A percentile compares a stretch with the other conserved stretches of the same genome.
phyloP scores from a whole-genome alignment of 495 filamentous ascomycete species.

The Hypomontagnella submonticulosa region DNA sequence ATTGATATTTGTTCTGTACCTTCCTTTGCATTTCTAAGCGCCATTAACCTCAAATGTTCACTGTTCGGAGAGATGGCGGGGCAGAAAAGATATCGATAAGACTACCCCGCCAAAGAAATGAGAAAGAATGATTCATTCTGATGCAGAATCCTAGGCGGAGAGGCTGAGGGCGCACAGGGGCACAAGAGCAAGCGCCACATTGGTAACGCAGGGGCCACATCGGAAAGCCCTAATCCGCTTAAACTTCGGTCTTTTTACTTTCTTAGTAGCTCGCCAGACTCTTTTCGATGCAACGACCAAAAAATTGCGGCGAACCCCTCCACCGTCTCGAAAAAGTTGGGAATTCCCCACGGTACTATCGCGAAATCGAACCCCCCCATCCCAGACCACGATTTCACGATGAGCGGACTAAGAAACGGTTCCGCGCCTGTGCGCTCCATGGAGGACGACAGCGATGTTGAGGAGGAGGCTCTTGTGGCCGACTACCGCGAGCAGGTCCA shows the following conservation, averaged over 20 bases:
- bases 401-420: conserved; percentile 64
- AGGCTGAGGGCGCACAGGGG: conserved; percentile 5
- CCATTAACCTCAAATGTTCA: conserved; percentile 5
- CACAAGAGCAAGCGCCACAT: neutral
- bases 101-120: conserved; percentile 25
- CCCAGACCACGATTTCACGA: conserved; percentile 44
- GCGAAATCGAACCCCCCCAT: conserved; percentile 30
- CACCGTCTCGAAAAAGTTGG: conserved; percentile 25
- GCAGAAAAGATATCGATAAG: conserved; percentile 40
- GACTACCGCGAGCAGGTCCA: conserved; percentile 96
- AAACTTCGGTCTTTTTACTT: conserved; percentile 41
- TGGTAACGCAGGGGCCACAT: conserved; percentile 16
- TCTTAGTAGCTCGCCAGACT: conserved; percentile 14
- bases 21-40: conserved; percentile 19
- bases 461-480: conserved; percentile 92
- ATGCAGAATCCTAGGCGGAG: conserved; percentile 5
- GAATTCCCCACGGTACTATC: conserved; percentile 25
- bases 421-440: conserved; percentile 63
- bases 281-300: conserved; percentile 27
- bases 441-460: conserved; percentile 87
- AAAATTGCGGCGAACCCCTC: conserved; percentile 46
- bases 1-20: neutral
- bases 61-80: conserved; percentile 23
- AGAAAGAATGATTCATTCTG: neutral
- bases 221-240: conserved; percentile 48